A percentile compares a stretch with the other conserved stretches of the same genome.
Conservation (phyloP, 768 basidiomycete genomes). For the Basidioascus undulatus region DNA sequence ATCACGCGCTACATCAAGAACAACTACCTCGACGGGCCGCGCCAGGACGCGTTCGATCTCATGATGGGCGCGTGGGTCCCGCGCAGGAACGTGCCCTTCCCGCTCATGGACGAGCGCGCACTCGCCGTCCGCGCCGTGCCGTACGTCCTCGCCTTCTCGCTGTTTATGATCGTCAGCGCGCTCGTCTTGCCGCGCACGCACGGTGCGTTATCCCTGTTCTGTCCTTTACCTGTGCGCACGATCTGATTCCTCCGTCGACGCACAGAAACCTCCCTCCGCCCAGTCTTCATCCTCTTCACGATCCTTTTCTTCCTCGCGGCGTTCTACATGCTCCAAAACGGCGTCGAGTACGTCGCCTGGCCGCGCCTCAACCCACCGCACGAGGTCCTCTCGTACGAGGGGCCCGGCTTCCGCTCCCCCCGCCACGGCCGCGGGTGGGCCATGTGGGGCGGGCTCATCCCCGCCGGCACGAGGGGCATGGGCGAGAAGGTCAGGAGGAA, state of each 20-base stretch:
- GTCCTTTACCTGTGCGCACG: too few species aligned
- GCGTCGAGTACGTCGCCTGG: slow-evolving; percentile 87
- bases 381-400: slow-evolving; percentile 63
- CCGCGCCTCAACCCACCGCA: slow-evolving; percentile 54
- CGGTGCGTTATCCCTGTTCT: slow-evolving; percentile 32
- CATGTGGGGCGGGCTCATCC: slow-evolving; percentile 22
- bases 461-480: slow-evolving; percentile 15
- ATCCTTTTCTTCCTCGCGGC: slow-evolving; percentile 31
- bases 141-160: slow-evolving; percentile 47
- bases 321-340: slow-evolving; percentile 58
- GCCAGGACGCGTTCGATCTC: slow-evolving; percentile 91
- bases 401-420: slow-evolving; percentile 61
- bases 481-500: slow-evolving; percentile 13
- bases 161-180: slow-evolving; percentile 72
- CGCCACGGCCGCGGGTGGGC: slow-evolving; percentile 40
- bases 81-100: slow-evolving; percentile 18
- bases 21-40: slow-evolving; percentile 83
- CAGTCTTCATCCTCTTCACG: slow-evolving; percentile 58
- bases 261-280: slow-evolving; percentile 16
- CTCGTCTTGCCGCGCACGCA: slow-evolving; percentile 67
- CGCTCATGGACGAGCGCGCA: background rate
- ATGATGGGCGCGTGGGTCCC: slow-evolving; percentile 79
- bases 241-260: too few species aligned
- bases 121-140: slow-evolving; percentile 36
- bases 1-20: slow-evolving; percentile 72